Conservation (phyloP, 495 filamentous ascomycete species). For the Apiosordaria backusii region DNA sequence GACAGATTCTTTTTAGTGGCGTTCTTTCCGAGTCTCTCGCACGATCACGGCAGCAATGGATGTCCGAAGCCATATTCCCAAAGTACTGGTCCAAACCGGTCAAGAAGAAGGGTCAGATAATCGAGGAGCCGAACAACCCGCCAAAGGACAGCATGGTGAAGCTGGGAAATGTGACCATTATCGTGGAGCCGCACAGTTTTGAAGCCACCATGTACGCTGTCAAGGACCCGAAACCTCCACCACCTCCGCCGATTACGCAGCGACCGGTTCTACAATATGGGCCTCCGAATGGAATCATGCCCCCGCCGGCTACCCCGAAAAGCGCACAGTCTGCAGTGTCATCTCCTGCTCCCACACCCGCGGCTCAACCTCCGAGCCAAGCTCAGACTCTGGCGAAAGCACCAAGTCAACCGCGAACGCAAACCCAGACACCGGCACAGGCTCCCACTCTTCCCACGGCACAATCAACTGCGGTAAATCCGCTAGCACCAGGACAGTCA, state of each 20-base stretch:
- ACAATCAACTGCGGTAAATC: conserved; percentile 1
- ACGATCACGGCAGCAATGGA: conserved; percentile 85
- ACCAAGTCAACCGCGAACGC: conserved; percentile 15
- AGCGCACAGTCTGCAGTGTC: conserved; percentile 22
- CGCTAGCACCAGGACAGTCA: not conserved
- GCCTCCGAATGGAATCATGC: conserved; percentile 56
- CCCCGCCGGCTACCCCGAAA: conserved; percentile 49
- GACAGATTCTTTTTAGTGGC: conserved; percentile 52
- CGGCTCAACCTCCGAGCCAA: conserved; percentile 20
- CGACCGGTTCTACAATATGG: conserved; percentile 71
- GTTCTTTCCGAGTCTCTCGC: conserved; percentile 78
- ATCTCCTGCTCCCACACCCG: conserved; percentile 28
- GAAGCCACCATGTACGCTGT: conserved; percentile 82
- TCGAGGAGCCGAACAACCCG: conserved; percentile 71
- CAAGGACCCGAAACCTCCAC: conserved; percentile 60
- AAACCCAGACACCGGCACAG: conserved; percentile 19
- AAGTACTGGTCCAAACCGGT: conserved; percentile 90
- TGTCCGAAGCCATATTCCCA: conserved; percentile 82
- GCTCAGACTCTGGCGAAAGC: conserved; percentile 18
- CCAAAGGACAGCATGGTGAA: conserved; percentile 82
- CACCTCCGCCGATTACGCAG: conserved; percentile 31
- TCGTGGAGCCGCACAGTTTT: conserved; percentile 86
- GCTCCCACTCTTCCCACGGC: conserved; percentile 7
- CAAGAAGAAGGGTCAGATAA: conserved; percentile 69
- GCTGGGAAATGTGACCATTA: conserved; percentile 74